Evolutionary conservation across 2,329 filamentous ascomycete genomes (phyloP).

Genomic region (Microdochium nivale): DNA sequence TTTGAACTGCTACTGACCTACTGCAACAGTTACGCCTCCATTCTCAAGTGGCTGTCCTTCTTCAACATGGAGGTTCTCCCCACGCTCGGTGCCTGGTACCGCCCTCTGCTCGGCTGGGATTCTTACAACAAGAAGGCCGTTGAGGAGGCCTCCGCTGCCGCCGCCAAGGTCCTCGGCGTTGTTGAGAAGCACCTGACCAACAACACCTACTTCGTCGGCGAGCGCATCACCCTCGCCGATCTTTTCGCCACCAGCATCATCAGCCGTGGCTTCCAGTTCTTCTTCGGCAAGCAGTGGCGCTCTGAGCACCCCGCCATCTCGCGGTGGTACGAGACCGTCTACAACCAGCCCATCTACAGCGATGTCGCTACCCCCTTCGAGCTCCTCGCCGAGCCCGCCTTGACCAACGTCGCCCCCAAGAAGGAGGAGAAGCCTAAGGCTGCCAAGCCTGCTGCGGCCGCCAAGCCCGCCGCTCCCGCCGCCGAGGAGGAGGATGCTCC

Average conservation of each 20-base stretch:
- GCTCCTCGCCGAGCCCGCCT: constrained; percentile 76
- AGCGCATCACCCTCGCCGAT: constrained; percentile 95
- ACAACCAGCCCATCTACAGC: constrained; percentile 87
- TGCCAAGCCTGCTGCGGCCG: constrained; percentile 43
- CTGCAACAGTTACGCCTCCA: constrained; percentile 68
- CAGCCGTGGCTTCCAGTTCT: constrained; percentile 82
- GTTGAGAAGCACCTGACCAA: constrained; percentile 81
- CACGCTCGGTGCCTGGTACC: constrained; percentile 71
- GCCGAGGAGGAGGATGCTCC: constrained; percentile 47
- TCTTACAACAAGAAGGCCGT: constrained; percentile 98
- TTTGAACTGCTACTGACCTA: constrained; percentile 12
- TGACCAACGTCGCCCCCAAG: constrained; percentile 61
- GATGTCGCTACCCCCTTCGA: constrained; percentile 67
- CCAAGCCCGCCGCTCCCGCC: constrained; percentile 31
- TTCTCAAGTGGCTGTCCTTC: constrained; percentile 97
- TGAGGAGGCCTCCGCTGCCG: constrained; percentile 66
- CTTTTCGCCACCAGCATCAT: constrained; percentile 74
- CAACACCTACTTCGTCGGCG: constrained; percentile 96
- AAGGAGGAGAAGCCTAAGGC: constrained; percentile 65
- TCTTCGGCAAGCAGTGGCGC: constrained; percentile 90
- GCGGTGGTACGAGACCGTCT: constrained; percentile 91
- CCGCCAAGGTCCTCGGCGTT: constrained; percentile 59
- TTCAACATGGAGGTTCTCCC: constrained; percentile 82
- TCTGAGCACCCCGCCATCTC: constrained; percentile 72
- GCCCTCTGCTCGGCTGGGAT: constrained; percentile 70